Evolutionary conservation across 495 filamentous ascomycete species (phyloP).

Genomic region (Aspergillus heteromorphus): DNA sequence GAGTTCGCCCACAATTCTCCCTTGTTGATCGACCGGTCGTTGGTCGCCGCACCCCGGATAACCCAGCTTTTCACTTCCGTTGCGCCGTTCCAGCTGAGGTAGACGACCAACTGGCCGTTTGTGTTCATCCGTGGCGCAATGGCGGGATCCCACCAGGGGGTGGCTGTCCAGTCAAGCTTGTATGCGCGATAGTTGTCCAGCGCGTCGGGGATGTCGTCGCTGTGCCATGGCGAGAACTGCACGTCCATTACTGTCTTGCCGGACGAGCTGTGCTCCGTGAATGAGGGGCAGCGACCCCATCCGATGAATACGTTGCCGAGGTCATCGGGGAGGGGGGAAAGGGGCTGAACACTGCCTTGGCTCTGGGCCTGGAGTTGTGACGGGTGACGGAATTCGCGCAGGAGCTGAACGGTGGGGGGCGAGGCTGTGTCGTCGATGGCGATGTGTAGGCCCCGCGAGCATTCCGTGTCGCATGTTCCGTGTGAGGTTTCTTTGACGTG

Average conservation of each 20-base stretch:
- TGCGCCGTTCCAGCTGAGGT: constrained; percentile 21
- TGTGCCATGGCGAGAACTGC: constrained; percentile 21
- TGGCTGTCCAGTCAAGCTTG: constrained; percentile 19
- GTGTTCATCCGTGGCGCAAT: constrained; percentile 9
- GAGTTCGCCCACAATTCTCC: constrained; percentile 4
- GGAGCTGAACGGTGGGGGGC: constrained; percentile 13
- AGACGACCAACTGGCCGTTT: constrained; percentile 8
- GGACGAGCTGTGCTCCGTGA: constrained; percentile 15
- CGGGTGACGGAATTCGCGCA: constrained; percentile 15
- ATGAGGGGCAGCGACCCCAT: constrained; percentile 21
- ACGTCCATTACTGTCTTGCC: constrained; percentile 17
- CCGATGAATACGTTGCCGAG: constrained; percentile 20
- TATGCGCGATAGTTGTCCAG: constrained; percentile 22
- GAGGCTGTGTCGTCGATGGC: constrained; percentile 12
- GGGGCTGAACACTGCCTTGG: constrained; percentile 19
- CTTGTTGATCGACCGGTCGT: not conserved
- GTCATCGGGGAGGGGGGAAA: not conserved
- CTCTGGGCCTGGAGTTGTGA: constrained; percentile 14
- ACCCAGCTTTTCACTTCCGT: constrained; percentile 6
- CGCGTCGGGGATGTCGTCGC: constrained; percentile 15
- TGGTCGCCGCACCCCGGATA: constrained; percentile 7
- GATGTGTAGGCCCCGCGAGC: constrained; percentile 21
- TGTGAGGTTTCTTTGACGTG: constrained; percentile 14
- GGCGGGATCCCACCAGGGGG: constrained; percentile 16
- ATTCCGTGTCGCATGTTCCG: constrained; percentile 12